These are phyloP conservation scores for Emericellopsis cladophorae DNA, from an alignment of 2,329 filamentous ascomycete species.

Conservation along the genomic window DNA sequence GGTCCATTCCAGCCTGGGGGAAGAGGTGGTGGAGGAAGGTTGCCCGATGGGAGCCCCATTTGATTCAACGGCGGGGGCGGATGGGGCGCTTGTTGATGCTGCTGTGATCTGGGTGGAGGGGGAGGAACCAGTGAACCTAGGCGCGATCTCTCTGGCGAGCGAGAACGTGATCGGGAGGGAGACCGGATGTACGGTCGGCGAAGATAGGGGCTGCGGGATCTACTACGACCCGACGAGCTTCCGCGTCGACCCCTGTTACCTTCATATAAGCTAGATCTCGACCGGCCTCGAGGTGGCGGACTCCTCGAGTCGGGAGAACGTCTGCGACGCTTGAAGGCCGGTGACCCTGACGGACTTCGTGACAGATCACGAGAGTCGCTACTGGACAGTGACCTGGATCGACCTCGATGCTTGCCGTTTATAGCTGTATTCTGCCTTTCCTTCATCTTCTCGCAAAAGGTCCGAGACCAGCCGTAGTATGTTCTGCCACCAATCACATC, in stretches of 20 bases:
- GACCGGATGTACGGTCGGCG: conserved; percentile 12
- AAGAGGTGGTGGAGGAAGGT: conserved; percentile 20
- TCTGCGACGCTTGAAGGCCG: conserved; percentile 15
- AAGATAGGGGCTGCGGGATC: conserved; percentile 12
- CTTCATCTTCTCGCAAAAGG: conserved; percentile 75
- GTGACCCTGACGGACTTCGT: conserved; percentile 14
- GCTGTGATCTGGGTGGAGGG: conserved; percentile 7
- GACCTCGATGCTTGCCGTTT: conserved; percentile 12
- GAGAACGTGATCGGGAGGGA: conserved; percentile 6
- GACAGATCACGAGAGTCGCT: conserved; percentile 15
- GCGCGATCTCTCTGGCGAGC: conserved; percentile 3
- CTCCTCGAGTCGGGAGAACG: conserved; percentile 12
- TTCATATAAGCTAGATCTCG: not conserved
- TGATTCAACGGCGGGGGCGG: conserved; percentile 8
- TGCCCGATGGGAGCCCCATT: conserved; percentile 8
- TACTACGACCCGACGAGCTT: conserved; percentile 18
- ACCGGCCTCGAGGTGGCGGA: conserved; percentile 1
- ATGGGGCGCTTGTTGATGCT: conserved; percentile 5
- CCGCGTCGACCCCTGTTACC: conserved; percentile 4
- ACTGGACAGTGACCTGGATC: conserved; percentile 18
- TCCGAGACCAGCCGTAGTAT: conserved; percentile 79
- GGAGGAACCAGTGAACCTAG: not conserved
- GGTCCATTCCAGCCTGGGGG: conserved; percentile 25
- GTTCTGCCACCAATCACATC: conserved; percentile 55
- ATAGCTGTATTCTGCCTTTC: conserved; percentile 31